Percentiles rank a stretch among this genome's conserved stretches.
phyloP scores from a whole-genome alignment of 1,139 yeast genomes.

The Yamadazyma atlantica region DNA sequence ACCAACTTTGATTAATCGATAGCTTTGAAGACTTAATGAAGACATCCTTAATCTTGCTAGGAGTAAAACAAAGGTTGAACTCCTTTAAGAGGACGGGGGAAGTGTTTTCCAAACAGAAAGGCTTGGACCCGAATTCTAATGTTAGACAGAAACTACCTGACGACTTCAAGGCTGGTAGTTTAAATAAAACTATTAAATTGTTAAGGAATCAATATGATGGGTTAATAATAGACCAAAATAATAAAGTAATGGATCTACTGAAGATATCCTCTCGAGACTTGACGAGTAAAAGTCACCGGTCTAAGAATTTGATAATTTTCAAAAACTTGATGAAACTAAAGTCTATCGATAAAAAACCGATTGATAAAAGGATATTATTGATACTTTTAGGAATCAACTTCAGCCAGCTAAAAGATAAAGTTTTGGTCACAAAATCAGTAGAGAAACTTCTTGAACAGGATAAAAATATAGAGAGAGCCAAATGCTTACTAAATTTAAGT shows the following conservation, averaged over 20 bases:
- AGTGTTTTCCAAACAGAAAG: conserved; percentile 11
- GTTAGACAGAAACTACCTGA: conserved; percentile 1
- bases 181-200: conserved; percentile 21
- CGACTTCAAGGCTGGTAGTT: conserved; percentile 11
- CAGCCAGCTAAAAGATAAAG: conserved; percentile 55
- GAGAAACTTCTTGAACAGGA: conserved; percentile 48
- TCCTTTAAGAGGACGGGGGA: conserved; percentile 31
- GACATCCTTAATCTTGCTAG: conserved; percentile 1
- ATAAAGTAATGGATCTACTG: conserved; percentile 13
- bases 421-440: conserved; percentile 53
- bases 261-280: conserved; percentile 13
- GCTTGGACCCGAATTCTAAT: background rate
- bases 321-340: conserved; percentile 28
- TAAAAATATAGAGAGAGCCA: conserved; percentile 50
- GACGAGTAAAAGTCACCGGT: conserved; percentile 2
- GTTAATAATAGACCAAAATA: conserved; percentile 15
- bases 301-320: conserved; percentile 22
- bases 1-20: too few relatives aligned
- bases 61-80: conserved; percentile 25
- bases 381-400: conserved; percentile 58
- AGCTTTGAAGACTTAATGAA: conserved; percentile 3
- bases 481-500: conserved; percentile 48
- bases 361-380: conserved; percentile 47
- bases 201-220: conserved; percentile 20
- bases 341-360: conserved; percentile 22